Base-by-base conservation (phyloP, 495 filamentous ascomycete species). In the Tuber magnatum region DNA sequence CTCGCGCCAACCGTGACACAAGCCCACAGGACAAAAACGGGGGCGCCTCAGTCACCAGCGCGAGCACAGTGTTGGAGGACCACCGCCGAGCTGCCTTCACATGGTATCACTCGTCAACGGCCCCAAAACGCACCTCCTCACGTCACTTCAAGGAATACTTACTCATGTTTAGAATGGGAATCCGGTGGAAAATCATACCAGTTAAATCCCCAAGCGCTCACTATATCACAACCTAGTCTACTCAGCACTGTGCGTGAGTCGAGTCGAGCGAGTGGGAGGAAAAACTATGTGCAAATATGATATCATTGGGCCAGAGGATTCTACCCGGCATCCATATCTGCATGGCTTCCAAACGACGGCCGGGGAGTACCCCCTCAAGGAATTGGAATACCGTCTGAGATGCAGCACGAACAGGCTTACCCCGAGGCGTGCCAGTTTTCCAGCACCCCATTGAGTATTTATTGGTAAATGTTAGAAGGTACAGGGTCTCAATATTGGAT, bases 21-120 rank as follows among this genome's bases (percentile, higher is more conserved):
- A 35, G 28, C 56, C 56, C 56, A 65, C 56, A 32, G 28, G 14
- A 28, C 56, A 65, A 65, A 35, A 65, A 65, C 56, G 3, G 51
- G 48, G 56, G 56, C 32, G 28, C 32, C 35, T 35, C 28, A 65
- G 56, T 32, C 1, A 18, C 56, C 28, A 40, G 7, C 7, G 39
- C 39, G 39, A 22, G 48, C 6, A n/a, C 22, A 48, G 20, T 7
- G 6, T 18, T 24, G 46, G 20, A 24, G 22, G 46, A 48, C 46
- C 6, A 48, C 46, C 28, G 51, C 51, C 51, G 28, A 56, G 51
- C 28, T 28, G 35, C 14, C 12, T 65, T 65, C 56, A 65, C 32
- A 32, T 65, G 56, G 32, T 65, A 65, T 65, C 56, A 65, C 56
- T 65, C 56, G 56, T 12, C 56, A 65, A 65, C 56, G 10, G 56